Evolutionary conservation across 148 eudicot species (phyloP), one percentile per base, ranked within the genome.

Genomic region (Diospyros lotus): DNA sequence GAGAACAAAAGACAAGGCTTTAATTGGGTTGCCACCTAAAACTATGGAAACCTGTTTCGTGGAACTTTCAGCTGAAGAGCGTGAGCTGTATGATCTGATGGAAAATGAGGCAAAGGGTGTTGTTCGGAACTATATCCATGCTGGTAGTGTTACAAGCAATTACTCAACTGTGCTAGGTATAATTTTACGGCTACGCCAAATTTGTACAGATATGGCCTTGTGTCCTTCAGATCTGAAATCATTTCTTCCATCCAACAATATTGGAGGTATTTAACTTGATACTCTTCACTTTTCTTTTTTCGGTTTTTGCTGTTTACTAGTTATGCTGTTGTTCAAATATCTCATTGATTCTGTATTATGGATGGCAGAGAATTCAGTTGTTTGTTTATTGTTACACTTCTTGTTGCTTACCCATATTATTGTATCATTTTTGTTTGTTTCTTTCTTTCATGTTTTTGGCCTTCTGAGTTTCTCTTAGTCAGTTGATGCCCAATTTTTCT

Each of bases 131-230:
- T 94, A 89, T 71, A 85, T 92, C 28, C 73, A 77, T 61, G 61
- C 74, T 69, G 93, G 85, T 28, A 87, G 76, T 58, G 84, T 87
- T 40, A 88, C 84, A 44, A 85, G 82, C 79, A 81, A 90, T 77
- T 95, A 87, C 76, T 75, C 89, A 14, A 90, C 92, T 64, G 89
- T 95, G 59, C 91, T 95, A 15, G 83, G 90, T 76, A 82, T 92
- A 60, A 84, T 95, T 51, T 84, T 95, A 81, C 87, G 97, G 67
- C 97, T 95, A 80, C 96, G 98, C 53, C 98, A 95, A 77, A 88
- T 92, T 13, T 92, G 97, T 70, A 88, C 93, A 58, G 87, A 92
- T 88, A 48, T 89, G 44, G 91, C 96, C 62, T 83, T 92, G 81
- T 92, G 96, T 82, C 98, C 98, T 43, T 77, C 88, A 61, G 96